phyloP scores from a whole-genome alignment of 2,329 filamentous ascomycete species.

The Epichloe sibirici region DNA sequence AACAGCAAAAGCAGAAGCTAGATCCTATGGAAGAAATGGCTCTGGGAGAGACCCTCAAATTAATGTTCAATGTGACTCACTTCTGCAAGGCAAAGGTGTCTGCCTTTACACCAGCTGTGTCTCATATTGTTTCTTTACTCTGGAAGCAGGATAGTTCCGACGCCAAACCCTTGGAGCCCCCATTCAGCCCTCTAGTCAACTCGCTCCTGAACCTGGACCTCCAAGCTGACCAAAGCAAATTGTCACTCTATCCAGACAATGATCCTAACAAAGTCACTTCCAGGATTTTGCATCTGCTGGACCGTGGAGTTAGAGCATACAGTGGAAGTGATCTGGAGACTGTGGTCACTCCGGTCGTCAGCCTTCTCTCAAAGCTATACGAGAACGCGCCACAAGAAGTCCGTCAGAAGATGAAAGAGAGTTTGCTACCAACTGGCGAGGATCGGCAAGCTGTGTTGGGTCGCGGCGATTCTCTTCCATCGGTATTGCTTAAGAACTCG shows the following conservation, averaged over 20 bases:
- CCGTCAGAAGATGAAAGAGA: constrained; percentile 46
- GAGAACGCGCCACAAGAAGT: constrained; percentile 52
- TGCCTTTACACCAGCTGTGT: constrained; percentile 55
- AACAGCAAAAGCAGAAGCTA: constrained; percentile 18
- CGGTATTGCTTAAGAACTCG: constrained; percentile 65
- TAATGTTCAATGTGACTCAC: constrained; percentile 80
- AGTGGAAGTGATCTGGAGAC: constrained; percentile 59
- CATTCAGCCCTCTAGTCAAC: constrained; percentile 64
- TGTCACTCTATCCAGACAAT: constrained; percentile 53
- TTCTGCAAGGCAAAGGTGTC: constrained; percentile 50
- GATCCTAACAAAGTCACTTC: constrained; percentile 48
- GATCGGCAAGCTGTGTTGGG: constrained; percentile 73
- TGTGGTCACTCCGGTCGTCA: constrained; percentile 59
- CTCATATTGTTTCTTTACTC: constrained; percentile 60
- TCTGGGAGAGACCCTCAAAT: constrained; percentile 69
- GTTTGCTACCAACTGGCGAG: constrained; percentile 62
- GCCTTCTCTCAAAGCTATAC: constrained; percentile 59
- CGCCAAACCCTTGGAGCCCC: constrained; percentile 57
- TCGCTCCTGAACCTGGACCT: constrained; percentile 70
- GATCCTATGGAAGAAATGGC: constrained; percentile 66
- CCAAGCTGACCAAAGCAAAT: constrained; percentile 36
- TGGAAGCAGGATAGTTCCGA: constrained; percentile 43
- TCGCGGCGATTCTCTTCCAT: constrained; percentile 58
- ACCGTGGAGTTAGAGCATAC: constrained; percentile 52
- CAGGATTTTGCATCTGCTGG: constrained; percentile 58